Evolutionary conservation across 78 protist species (phyloP), one percentile per base, ranked within the genome.

Genomic region (Dictyostelium citrinum): DNA sequence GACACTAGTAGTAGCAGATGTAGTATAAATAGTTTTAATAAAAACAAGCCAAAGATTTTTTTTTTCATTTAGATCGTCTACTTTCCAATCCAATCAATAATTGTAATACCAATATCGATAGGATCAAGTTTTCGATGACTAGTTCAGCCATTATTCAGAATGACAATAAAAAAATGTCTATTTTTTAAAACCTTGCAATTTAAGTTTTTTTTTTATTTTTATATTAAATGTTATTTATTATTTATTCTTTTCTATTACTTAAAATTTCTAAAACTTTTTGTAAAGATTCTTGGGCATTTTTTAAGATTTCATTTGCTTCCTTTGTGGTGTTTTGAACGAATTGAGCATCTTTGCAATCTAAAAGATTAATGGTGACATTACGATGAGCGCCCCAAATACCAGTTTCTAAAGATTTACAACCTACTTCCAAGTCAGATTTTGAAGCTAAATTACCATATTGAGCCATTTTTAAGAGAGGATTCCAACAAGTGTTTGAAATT

Each of bases 361-460:
- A 5, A 3, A 76, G 17, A 33, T 90, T 90, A 55, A 90, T 90
- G 0, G 22, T 20, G 6, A 90, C 95, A 70, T 90, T 90, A 16
- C 85, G 67, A 22, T 41, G 37, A 41, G 95, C 95, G 64, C 95
- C 95, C 86, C 88, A 90, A 46, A 81, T 51, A 41, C 95, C 95
- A 35, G 82, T 51, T 61, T 90, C 95, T 2, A 90, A 35, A 16
- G 95, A 51, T 67, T 90, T 90, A 46, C 68, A 78, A 81, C 95
- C 86, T 9, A 90, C 85, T 46, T 90, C 88, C 2, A 90, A 39
- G 43, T 90, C 95, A 24, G 88, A 80, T 37, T 90, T 90, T 12
- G 95, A 90, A 24, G 84, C 86, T 4, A 90, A 16, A 27, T 90
- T 90, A 33, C 86, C 67, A 22, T 29, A 29, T 16, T 74, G 29